phyloP scores from a whole-genome alignment of 345 rosid genomes.

The Moricandia moricandioides region DNA sequence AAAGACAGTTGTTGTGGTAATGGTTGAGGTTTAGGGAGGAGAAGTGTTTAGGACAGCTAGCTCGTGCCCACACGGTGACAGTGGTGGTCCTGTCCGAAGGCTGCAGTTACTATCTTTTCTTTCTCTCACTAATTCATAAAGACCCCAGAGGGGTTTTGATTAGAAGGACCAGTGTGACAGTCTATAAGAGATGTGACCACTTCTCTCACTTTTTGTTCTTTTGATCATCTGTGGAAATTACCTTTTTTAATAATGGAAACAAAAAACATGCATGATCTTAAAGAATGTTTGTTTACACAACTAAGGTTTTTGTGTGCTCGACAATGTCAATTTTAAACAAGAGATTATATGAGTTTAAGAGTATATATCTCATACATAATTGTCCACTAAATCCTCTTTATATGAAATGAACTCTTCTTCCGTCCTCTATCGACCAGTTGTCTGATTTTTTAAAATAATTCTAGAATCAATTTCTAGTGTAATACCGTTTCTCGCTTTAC shows the following conservation, averaged over 20 bases:
- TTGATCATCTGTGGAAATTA: not conserved
- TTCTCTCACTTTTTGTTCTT: not conserved
- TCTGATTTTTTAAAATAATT: not conserved
- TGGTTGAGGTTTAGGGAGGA: constrained; percentile 8
- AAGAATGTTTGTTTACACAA: constrained; percentile 26
- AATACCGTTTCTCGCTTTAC: constrained; percentile 1
- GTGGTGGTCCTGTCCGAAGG: constrained; percentile 38
- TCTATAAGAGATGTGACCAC: constrained; percentile 35
- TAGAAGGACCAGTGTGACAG: constrained; percentile 33
- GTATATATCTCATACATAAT: constrained; percentile 3
- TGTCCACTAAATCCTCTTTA: not conserved
- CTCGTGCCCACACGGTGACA: constrained; percentile 37
- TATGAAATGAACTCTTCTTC: constrained; percentile 5
- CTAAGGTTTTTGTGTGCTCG: not conserved
- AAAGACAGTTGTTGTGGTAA: constrained; percentile 27
- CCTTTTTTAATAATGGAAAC: not conserved
- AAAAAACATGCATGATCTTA: not conserved
- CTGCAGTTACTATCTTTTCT: constrained; percentile 9
- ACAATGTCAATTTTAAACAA: not conserved
- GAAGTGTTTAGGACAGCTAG: constrained; percentile 6
- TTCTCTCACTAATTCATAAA: no score
- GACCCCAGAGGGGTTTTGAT: constrained; percentile 20
- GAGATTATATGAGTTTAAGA: constrained; percentile 1
- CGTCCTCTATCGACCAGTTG: constrained; percentile 1
- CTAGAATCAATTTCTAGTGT: not conserved